phyloP scores from a whole-genome alignment of 768 basidiomycete species.

The Tulasnella sp. region DNA sequence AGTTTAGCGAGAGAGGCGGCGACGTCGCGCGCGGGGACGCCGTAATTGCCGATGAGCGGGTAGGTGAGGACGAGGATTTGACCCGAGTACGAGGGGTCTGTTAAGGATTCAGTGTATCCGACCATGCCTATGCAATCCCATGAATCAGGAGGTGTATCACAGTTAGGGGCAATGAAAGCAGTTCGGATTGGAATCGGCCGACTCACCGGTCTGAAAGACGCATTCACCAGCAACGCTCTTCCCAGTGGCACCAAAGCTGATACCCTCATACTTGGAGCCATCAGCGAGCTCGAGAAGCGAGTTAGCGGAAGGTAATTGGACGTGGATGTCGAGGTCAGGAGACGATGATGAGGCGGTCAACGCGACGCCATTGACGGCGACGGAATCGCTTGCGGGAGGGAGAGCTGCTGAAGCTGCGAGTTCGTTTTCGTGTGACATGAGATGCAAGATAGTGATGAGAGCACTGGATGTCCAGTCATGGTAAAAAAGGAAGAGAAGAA shows the following conservation, averaged over 20 bases:
- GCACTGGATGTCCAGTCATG: neutral
- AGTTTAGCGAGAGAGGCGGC: slow-evolving; percentile 42
- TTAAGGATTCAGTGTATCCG: slow-evolving; percentile 95
- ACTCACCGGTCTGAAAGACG: slow-evolving; percentile 96
- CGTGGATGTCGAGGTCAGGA: neutral
- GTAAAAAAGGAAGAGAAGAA: neutral
- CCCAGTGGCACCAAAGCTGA: slow-evolving; percentile 85
- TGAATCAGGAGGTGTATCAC: neutral
- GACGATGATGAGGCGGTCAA: neutral
- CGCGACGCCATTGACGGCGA: neutral
- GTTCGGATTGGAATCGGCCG: neutral
- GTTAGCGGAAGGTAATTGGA: slow-evolving; percentile 27
- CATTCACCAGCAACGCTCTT: slow-evolving; percentile 96
- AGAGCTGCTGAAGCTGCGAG: neutral
- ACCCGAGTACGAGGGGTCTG: slow-evolving; percentile 96
- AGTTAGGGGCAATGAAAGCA: neutral
- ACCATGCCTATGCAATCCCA: slow-evolving; percentile 72
- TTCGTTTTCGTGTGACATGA: neutral
- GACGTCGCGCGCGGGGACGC: slow-evolving; percentile 68
- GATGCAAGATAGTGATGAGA: neutral
- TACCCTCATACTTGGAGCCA: slow-evolving; percentile 79
- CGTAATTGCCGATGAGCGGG: slow-evolving; percentile 95
- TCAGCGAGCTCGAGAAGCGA: slow-evolving; percentile 84
- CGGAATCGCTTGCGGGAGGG: neutral
- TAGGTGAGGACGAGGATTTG: slow-evolving; percentile 98